Evolutionary conservation across 352 stramenopile genomes (phyloP).

Genomic region (Globisporangium irregulare): DNA sequence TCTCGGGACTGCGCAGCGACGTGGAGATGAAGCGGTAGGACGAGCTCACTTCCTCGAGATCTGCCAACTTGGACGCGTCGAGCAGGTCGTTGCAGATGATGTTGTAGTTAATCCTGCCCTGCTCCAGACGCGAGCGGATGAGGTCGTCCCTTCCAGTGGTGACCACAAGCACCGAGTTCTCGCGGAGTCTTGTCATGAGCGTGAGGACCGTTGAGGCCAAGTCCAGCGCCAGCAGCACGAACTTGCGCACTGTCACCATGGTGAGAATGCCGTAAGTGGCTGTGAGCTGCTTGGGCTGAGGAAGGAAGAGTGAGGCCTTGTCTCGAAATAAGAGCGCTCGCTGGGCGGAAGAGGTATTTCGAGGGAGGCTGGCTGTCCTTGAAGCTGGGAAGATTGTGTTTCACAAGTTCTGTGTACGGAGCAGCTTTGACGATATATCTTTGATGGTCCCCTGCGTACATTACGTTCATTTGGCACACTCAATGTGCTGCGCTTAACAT

Average conservation of each 20-base stretch:
- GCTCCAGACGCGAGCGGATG: slow-evolving; percentile 20
- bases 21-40: slow-evolving; percentile 23
- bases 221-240: slow-evolving; percentile 23
- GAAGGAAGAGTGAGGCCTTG: not conserved
- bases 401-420: not conserved
- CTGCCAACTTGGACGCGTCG: slow-evolving; percentile 12
- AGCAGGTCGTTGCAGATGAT: slow-evolving; percentile 22
- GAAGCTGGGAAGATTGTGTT: not conserved
- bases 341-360: not conserved
- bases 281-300: not conserved
- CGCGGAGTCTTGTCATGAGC: slow-evolving; percentile 27
- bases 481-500: not conserved
- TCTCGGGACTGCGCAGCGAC: slow-evolving; percentile 26
- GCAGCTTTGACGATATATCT: not conserved
- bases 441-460: not conserved
- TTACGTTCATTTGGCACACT: not conserved
- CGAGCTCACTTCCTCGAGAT: slow-evolving; percentile 5
- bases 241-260: slow-evolving; percentile 11
- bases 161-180: slow-evolving; percentile 26
- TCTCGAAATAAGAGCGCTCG: not conserved
- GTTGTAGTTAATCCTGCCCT: slow-evolving; percentile 29
- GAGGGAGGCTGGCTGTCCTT: not conserved
- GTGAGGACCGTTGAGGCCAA: slow-evolving; percentile 25
- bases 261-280: not conserved
- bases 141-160: slow-evolving; percentile 18